Conservation (phyloP, 75 land plant genomes). For the Picea sitchensis region DNA sequence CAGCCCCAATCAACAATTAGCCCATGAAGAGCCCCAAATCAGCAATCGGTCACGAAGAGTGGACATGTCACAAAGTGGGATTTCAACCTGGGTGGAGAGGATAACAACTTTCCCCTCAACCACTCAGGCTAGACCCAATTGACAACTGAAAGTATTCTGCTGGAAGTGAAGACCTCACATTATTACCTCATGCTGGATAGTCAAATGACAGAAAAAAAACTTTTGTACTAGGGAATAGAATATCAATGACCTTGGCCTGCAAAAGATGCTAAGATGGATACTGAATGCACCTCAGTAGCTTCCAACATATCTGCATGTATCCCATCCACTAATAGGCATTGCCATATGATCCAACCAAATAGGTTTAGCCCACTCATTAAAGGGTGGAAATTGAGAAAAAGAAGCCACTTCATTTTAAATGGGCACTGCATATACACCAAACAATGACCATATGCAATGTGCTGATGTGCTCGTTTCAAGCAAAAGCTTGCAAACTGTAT, state of each 20-base stretch:
- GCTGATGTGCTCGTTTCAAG: neutral
- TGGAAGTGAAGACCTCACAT: too few species aligned
- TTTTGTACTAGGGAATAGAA: neutral
- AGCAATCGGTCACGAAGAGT: too few species aligned
- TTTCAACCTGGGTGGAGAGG: too few species aligned
- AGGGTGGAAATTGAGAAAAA: neutral
- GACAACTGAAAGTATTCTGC: too few species aligned
- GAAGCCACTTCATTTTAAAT: neutral
- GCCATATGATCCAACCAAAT: neutral
- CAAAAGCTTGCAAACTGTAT: neutral
- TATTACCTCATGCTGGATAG: neutral
- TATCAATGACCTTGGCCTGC: neutral
- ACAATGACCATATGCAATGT: neutral
- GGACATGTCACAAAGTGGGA: too few species aligned
- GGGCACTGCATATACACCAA: neutral
- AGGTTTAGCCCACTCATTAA: neutral
- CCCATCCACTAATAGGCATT: neutral
- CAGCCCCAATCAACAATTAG: too few species aligned
- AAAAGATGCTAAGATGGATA: neutral
- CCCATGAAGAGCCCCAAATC: too few species aligned
- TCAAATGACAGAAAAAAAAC: neutral
- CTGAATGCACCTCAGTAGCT: neutral
- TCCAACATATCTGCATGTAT: neutral
- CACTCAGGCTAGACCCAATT: too few species aligned
- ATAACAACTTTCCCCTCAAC: too few species aligned